Base-by-base conservation (phyloP, 768 basidiomycete species). In the Boletus speciosus region DNA sequence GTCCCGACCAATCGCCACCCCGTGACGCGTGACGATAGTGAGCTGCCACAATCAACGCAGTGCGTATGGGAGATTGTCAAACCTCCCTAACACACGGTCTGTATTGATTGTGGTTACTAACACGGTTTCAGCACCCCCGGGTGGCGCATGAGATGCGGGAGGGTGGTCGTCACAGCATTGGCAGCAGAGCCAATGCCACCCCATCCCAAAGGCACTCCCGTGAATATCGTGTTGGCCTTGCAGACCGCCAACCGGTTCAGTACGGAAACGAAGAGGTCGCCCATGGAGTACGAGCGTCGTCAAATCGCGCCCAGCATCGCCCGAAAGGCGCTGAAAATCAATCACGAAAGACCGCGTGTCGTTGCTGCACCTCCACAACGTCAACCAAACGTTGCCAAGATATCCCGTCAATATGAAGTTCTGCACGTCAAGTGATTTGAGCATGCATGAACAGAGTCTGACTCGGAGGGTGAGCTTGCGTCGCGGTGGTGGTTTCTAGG, bases 111-210 rank as follows among this genome's bases (percentile, higher is more conserved):
- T 25, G 1, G 25, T 25, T 25, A 25, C 25, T 65, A 69, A 25
- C 67, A 65, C 9, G 69, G 69, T 37, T 71, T 70, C 44, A 69
- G 40, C 29, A 66, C 61, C 12, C 65, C 60, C 1, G 68, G 68
- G 34, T 69, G 69, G 23, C 71, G 56, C 44, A 69, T 58, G 48
- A 69, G 65, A 36, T 65, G 47, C 15, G 61, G 68, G 5, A 69
- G 56, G 11, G 63, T 35, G 32, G 69, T 37, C 15, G 36, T 58
- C 7, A 51, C 11, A 4, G 35, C 6, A 42, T 36, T 50, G 8
- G 44, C 16, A 35, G 14, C 3, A 14, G 39, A 32, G 8, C 40
- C 44, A 11, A 19, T 29, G 15, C 49, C 34, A 47, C 31, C 32
- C 42, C 57, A 32, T 29, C 36, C 31, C 32, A 55, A 32, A 47